phyloP scores from a whole-genome alignment of 164 flowering plant genomes.

The Protea cynaroides region DNA sequence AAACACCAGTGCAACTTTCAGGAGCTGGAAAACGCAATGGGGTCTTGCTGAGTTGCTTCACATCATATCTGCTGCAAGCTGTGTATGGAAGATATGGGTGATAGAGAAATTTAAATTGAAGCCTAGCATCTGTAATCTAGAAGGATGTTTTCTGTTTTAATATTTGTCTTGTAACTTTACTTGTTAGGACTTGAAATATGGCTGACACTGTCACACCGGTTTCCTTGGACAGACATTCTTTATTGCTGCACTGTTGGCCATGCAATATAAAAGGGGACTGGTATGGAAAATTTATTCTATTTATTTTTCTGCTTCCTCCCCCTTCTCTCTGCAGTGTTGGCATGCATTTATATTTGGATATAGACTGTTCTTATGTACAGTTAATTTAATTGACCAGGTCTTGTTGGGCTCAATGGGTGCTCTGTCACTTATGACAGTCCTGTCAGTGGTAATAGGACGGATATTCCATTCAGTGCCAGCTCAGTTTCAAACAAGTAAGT shows the following conservation, averaged over 20 bases:
- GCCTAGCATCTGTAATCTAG: not conserved
- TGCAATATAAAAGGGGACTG: conserved; percentile 90
- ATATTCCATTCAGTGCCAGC: conserved; percentile 94
- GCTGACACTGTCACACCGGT: not conserved
- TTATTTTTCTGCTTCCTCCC: conserved; percentile 8
- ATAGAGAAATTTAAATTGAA: not conserved
- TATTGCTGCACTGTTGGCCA: conserved; percentile 96
- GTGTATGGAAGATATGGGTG: not conserved
- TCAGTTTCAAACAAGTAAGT: conserved; percentile 97
- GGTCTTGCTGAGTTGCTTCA: too few species aligned
- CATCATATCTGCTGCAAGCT: not conserved
- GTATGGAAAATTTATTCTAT: conserved; percentile 30
- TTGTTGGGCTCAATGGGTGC: conserved; percentile 95
- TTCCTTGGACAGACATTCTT: conserved; percentile 74
- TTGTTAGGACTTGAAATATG: not conserved
- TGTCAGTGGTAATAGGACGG: conserved; percentile 88
- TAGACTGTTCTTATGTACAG: not conserved
- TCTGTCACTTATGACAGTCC: conserved; percentile 87
- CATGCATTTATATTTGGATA: not conserved
- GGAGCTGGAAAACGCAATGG: too few species aligned
- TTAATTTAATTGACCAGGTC: conserved; percentile 45
- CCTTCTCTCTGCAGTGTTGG: not conserved
- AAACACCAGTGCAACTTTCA: too few species aligned
- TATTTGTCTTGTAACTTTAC: not conserved
- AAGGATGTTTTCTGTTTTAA: not conserved